Evolutionary conservation across 2,329 filamentous ascomycete species (phyloP).

Genomic region (Cylindrodendrum hubeiense): DNA sequence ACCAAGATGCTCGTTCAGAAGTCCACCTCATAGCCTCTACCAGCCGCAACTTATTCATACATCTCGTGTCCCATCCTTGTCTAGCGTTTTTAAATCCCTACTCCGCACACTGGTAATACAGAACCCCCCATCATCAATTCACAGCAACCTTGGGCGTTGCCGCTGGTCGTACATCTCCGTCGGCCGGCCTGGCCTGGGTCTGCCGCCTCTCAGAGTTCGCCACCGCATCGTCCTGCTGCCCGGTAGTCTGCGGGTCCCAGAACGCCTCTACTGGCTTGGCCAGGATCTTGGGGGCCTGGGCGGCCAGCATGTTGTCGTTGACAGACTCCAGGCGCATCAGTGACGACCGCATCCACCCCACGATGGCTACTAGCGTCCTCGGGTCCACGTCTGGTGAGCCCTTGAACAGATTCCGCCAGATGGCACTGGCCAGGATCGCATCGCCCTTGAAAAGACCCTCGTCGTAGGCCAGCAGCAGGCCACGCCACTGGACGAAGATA

Average conservation of each 20-base stretch:
- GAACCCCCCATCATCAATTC: conserved; percentile 21
- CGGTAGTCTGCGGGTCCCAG: conserved; percentile 55
- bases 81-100: conserved; percentile 24
- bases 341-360: conserved; percentile 67
- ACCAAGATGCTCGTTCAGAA: conserved; percentile 25
- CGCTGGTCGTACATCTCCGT: conserved; percentile 23
- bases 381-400: conserved; percentile 67
- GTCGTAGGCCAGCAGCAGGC: conserved; percentile 85
- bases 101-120: conserved; percentile 43
- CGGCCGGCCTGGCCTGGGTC: conserved; percentile 28
- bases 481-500: conserved; percentile 93
- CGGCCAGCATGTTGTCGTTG: conserved; percentile 57
- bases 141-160: conserved; percentile 36
- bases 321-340: conserved; percentile 63
- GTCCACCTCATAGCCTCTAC: conserved; percentile 1
- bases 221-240: conserved; percentile 42
- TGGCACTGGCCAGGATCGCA: conserved; percentile 80
- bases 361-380: conserved; percentile 64
- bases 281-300: conserved; percentile 49
- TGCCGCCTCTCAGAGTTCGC: conserved; percentile 28
- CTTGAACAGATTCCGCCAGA: conserved; percentile 96
- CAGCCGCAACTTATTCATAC: conserved; percentile 37
- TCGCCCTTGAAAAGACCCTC: conserved; percentile 84
- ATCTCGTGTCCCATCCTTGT: conserved; percentile 26
- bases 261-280: conserved; percentile 56